Evolutionary conservation across 1,284 basidiomycete species (phyloP), one percentile per base, ranked within the genome.

Genomic region (Ceratobasidium sp.): DNA sequence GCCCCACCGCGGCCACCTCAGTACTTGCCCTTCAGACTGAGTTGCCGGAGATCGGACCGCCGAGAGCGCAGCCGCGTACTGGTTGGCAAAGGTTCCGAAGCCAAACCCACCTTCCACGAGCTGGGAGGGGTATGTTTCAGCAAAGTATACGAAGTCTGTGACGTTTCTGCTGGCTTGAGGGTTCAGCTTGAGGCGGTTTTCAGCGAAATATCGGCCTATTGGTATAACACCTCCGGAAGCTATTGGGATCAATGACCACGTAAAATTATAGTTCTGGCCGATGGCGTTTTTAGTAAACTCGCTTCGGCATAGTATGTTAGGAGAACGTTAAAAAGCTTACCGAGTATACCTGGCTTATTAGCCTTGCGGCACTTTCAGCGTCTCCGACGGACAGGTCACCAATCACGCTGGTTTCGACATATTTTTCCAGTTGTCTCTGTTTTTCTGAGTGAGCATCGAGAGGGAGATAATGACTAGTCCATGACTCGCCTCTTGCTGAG

Each of bases 1-100:
- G 13, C 70, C 70, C 70, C 70, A 74, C 40, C 49, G 61, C 1
- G 70, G 70, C 70, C 59, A 74, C 29, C 70, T 74, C 22, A 74
- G 15, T 15, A 62, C 49, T 6, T 64, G 29, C 1, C 70, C 70
- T 3, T 11, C 17, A 1, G 70, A 46, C 19, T 74, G 22, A 1
- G 54, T 34, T n/a, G n/a, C 70, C n/a, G 46, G 29, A 2, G 70
- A 52, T 11, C 61, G 44, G 11, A 34, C 13, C 19, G 32, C 13
- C 17, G 57, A 49, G 7, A 51, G 32, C 17, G 19, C 49, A 32
- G 13, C 29, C 1, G 56, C 54, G 17, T 54, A 17, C 37, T 51
- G 46, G n/a, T 74, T 59, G 34, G 46, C 59, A 64, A 74, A 74
- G 22, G 70, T 64, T 8, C 70, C 70, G 32, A 74, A 64, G 1